Evolutionary conservation across 1,284 basidiomycete species (phyloP), one percentile per base, ranked within the genome.

Genomic region (Ceratobasidium sp.): DNA sequence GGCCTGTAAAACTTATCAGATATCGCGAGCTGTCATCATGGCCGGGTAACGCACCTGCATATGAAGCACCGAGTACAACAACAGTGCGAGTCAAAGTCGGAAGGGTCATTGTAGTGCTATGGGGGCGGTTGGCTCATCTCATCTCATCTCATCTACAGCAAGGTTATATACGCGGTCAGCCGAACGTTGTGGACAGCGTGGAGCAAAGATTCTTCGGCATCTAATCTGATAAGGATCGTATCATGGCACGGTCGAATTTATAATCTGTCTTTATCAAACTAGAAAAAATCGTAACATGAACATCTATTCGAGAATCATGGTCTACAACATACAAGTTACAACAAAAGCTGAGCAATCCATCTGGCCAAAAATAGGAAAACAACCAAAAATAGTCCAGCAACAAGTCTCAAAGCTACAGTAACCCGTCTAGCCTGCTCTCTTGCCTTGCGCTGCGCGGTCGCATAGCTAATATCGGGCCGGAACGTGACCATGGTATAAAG

Each of bases 401-500:
- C 5, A 74, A 59, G 44, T 29, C 40, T 40, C 37, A 61, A 32
- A 25, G 32, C 34, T 34, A 44, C 25, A n/a, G 44, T 64, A 52
- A 74, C 46, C 61, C 44, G 43, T 29, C 17, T 64, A 29, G 87
- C 84, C 84, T 96, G 95, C 80, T 86, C 85, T 79, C 83, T 85
- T 71, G 90, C 90, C 82, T 89, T 90, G 80, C 84, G 87, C 81
- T 88, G 87, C 57, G 90, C 94, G 51, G 88, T 89, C 77, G 91
- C 91, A 83, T 99, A 99, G 81, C 92, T 92, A 79, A 98, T 90
- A 83, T 98, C 97, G 59, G 95, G 95, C 52, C 96, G 89, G 86
- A 99, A 99, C 51, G 97, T 98, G 79, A 98, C 94, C 96, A 99
- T 97, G 44, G 94, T 94, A 84, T 99, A 99, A 71, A 98, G 87